Base-by-base conservation (phyloP, 2,329 filamentous ascomycete genomes). In the Biscogniauxia marginata region DNA sequence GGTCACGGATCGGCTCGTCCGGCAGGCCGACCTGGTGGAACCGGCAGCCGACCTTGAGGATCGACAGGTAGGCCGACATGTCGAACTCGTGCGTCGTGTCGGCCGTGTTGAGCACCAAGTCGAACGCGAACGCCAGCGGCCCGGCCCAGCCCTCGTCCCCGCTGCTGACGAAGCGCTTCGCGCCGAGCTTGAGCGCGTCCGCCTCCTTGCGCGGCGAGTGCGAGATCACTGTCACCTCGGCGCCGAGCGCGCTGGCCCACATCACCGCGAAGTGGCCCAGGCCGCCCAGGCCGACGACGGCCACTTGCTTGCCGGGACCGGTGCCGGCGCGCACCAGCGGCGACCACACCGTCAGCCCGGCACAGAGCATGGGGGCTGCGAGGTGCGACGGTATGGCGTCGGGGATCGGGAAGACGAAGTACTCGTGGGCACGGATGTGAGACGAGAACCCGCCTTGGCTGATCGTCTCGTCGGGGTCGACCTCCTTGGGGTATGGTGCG, bases 181-280 rank as follows among this genome's bases (percentile, higher is more conserved):
- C 86, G 6, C 87, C 87, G 57, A 90, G 77, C 60, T 82, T 81
- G 62, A 78, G 72, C 7, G 83, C 84, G 66, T 89, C 85, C 0
- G 77, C 78, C 39, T 74, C 77, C 75, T 90, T 90, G 67, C 71
- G 64, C 0, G 76, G 75, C 0, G 78, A 82, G 59, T 87, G 83
- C 6, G 84, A 86, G 62, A 89, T 82, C 7, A 83, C 86, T 20
- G 86, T 84, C 6, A 81, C 80, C 48, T 90, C 85, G 22, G 85
- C 86, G 8, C 85, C 86, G 1, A 93, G 74, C 0, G 89, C 89
- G 63, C 82, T 85, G 0, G 89, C 86, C 70, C 84, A 91, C 57
- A 90, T 77, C 13, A 93, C 70, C 0, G 83, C 90, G 61, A 92
- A 84, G 69, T 93, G 89, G 0, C 89, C 89, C 0, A 92, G 73